These are phyloP conservation scores for Lyophyllum semitale DNA, from an alignment of 768 basidiomycete genomes.

Conservation along the genomic window DNA sequence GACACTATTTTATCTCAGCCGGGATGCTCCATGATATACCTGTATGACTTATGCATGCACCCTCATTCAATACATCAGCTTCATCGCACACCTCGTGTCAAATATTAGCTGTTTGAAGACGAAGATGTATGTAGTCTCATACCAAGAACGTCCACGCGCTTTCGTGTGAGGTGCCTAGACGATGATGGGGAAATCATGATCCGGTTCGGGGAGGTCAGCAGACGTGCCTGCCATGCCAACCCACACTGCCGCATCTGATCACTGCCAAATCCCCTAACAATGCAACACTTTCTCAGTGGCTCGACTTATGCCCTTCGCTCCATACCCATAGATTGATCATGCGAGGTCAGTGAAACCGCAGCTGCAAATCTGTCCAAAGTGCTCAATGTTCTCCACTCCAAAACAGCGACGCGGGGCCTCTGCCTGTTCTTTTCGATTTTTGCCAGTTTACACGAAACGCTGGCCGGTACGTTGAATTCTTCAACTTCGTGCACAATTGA, in stretches of 20 bases:
- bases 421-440: constrained; percentile 10
- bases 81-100: too few species aligned
- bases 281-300: background rate
- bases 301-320: constrained; percentile 3
- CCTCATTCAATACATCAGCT: too few species aligned
- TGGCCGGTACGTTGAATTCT: constrained; percentile 8
- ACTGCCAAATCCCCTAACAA: constrained; percentile 1
- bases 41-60: too few species aligned
- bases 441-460: constrained; percentile 9
- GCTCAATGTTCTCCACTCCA: background rate
- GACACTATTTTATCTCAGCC: too few species aligned
- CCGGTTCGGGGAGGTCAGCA: background rate
- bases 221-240: constrained; percentile 11
- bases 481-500: background rate
- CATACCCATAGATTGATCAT: constrained; percentile 4
- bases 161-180: too few species aligned
- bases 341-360: constrained; percentile 3
- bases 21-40: too few species aligned
- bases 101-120: too few species aligned
- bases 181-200: too few species aligned
- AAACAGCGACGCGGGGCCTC: constrained; percentile 10
- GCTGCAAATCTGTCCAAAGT: too few species aligned
- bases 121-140: too few species aligned
- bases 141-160: too few species aligned
- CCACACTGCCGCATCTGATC: background rate